Evolutionary conservation across 2,329 filamentous ascomycete species (phyloP).

Genomic region (Epichloe festucae): DNA sequence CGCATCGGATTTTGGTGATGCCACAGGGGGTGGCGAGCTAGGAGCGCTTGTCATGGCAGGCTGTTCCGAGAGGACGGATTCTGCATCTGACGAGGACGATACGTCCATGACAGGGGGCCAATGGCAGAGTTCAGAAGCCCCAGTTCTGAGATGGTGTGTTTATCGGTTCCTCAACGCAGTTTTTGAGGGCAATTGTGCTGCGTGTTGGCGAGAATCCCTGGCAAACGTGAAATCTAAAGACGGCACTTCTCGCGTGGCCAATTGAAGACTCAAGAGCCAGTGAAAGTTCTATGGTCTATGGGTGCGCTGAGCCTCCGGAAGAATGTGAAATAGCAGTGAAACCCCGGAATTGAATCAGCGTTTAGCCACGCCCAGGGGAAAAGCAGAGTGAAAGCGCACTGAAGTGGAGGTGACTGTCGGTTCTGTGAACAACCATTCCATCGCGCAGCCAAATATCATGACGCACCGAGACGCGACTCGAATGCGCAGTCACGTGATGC

Average conservation of each 20-base stretch:
- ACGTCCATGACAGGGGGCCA: constrained; percentile 14
- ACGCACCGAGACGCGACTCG: constrained; percentile 20
- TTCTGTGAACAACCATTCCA: neutral
- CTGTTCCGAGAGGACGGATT: constrained; percentile 18
- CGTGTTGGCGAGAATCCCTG: neutral
- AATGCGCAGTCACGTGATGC: constrained; percentile 21
- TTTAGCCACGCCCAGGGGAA: neutral
- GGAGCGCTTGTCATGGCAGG: constrained; percentile 21
- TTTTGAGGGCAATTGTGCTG: neutral
- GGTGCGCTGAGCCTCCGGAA: neutral
- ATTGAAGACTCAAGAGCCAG: neutral
- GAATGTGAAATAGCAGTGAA: neutral
- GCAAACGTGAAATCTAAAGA: neutral
- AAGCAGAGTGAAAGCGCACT: neutral
- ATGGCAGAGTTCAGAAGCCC: neutral
- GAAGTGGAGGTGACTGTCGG: neutral
- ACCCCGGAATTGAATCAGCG: neutral
- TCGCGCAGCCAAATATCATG: constrained; percentile 12
- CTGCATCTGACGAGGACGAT: constrained; percentile 18
- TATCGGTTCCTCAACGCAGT: neutral
- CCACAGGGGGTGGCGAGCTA: constrained; percentile 23
- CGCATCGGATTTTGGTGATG: constrained; percentile 9
- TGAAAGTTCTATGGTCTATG: too few species aligned
- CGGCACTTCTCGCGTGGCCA: neutral
- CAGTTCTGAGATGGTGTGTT: neutral